These are phyloP conservation scores for Metschnikowia gelsemii DNA, from an alignment of 805 yeast species.

Conservation along the genomic window DNA sequence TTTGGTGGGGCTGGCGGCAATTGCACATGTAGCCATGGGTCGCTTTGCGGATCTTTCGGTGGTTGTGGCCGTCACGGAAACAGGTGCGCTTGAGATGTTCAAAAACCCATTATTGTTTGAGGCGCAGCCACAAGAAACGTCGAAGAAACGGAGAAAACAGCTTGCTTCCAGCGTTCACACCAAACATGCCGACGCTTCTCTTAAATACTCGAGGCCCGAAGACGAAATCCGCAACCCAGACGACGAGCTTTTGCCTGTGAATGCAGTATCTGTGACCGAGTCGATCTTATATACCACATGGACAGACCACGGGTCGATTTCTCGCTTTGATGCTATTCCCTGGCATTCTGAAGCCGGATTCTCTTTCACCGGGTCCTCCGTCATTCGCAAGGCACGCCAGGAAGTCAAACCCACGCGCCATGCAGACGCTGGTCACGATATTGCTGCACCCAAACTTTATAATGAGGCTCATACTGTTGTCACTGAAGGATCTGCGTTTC, in stretches of 20 bases:
- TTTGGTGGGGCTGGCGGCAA: conserved; percentile 68
- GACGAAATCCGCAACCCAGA: conserved; percentile 32
- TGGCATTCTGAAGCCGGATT: conserved; percentile 43
- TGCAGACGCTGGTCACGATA: conserved; percentile 48
- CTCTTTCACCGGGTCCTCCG: conserved; percentile 24
- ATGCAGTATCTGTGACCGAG: conserved; percentile 25
- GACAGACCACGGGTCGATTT: conserved; percentile 59
- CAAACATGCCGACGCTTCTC: conserved; percentile 45
- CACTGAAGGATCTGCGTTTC: conserved; percentile 61
- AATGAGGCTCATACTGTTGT: conserved; percentile 61
- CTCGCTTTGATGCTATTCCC: conserved; percentile 54
- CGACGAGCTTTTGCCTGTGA: conserved; percentile 30
- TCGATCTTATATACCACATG: conserved; percentile 40
- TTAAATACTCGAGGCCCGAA: conserved; percentile 50
- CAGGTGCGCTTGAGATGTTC: conserved; percentile 73
- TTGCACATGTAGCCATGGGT: conserved; percentile 44
- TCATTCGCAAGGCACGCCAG: conserved; percentile 40
- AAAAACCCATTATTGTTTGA: conserved; percentile 49
- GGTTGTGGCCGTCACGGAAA: conserved; percentile 65
- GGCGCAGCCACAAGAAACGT: conserved; percentile 17
- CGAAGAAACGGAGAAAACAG: conserved; percentile 46
- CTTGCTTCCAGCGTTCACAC: conserved; percentile 45
- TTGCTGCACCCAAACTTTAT: conserved; percentile 54
- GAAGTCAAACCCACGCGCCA: conserved; percentile 41
- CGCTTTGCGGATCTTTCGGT: conserved; percentile 30